These are phyloP conservation scores for Fusarium sp. DNA, from an alignment of 2,329 filamentous ascomycete genomes.

Conservation along the genomic window DNA sequence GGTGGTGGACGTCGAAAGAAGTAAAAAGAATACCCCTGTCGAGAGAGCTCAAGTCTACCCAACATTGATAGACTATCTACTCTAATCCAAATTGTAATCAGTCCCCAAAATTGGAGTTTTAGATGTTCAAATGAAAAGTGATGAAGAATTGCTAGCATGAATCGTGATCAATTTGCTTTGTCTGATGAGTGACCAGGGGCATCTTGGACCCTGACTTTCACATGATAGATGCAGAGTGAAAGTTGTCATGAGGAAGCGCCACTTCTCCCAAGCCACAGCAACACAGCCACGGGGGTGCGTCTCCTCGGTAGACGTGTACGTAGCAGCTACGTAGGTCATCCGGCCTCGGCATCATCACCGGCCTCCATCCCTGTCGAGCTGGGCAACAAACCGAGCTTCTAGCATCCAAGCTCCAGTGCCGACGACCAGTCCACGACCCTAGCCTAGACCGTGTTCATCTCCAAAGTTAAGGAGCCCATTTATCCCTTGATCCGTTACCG, in stretches of 20 bases:
- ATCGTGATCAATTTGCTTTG: background rate
- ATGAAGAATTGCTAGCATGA: background rate
- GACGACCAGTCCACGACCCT: conserved; percentile 23
- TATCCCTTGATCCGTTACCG: background rate
- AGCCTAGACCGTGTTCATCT: conserved; percentile 9
- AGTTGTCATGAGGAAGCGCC: background rate
- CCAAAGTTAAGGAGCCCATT: conserved; percentile 1
- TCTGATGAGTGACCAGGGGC: background rate
- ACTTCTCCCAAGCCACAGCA: conserved; percentile 18
- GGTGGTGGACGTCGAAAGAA: conserved; percentile 52
- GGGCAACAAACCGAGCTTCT: conserved; percentile 21
- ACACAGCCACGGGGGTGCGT: conserved; percentile 26
- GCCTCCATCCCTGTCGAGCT: conserved; percentile 40
- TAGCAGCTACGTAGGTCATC: conserved; percentile 17
- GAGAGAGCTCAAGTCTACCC: conserved; percentile 13
- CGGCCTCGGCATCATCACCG: conserved; percentile 43
- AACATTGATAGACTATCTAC: conserved; percentile 29
- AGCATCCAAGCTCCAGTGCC: conserved; percentile 2
- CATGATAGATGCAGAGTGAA: conserved; percentile 11
- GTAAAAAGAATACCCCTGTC: conserved; percentile 34
- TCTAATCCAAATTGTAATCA: conserved; percentile 24
- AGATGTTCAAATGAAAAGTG: background rate
- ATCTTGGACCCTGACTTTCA: conserved; percentile 16
- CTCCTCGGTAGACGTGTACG: background rate
- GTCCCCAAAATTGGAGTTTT: background rate